Evolutionary conservation across 371 early-diverging fungal genomes (phyloP).

Genomic region (Haplosporangium sp.): DNA sequence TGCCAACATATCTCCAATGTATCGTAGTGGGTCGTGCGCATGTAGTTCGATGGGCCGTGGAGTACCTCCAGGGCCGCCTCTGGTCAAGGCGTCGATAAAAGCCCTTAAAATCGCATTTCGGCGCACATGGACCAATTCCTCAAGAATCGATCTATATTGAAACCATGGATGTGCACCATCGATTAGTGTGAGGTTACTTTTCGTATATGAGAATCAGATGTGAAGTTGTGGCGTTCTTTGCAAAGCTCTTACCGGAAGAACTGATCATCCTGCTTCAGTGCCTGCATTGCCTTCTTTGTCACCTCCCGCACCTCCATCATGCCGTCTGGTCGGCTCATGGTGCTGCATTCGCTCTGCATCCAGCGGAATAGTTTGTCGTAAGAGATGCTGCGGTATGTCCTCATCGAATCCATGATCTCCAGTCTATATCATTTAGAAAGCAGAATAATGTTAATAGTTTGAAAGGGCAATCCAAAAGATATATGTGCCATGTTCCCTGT

Average conservation of each 20-base stretch:
- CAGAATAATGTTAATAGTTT: neutral
- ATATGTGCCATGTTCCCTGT: neutral
- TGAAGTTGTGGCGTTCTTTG: neutral
- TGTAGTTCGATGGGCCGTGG: conserved; percentile 93
- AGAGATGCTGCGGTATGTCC: conserved; percentile 76
- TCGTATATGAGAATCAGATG: neutral
- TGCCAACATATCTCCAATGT: conserved; percentile 94
- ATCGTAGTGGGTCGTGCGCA: conserved; percentile 90
- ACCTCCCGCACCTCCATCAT: conserved; percentile 76
- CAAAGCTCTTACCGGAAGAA: conserved; percentile 75
- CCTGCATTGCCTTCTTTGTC: conserved; percentile 76
- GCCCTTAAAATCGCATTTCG: conserved; percentile 75
- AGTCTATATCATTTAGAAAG: conserved; percentile 53
- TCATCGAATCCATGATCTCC: conserved; percentile 85
- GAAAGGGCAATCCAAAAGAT: neutral
- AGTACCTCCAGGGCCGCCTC: conserved; percentile 87
- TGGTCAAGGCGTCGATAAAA: conserved; percentile 84
- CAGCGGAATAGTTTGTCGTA: conserved; percentile 84
- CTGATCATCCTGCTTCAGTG: conserved; percentile 77
- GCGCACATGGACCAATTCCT: conserved; percentile 80
- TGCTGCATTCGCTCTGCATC: conserved; percentile 80
- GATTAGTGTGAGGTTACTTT: conserved; percentile 7
- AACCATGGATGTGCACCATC: neutral
- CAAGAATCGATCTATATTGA: conserved; percentile 67
- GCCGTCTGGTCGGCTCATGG: conserved; percentile 70